Percentiles rank a stretch among this genome's conserved stretches.
Evolutionary conservation across 2,329 filamentous ascomycete species (phyloP).

Genomic region (Neofusicoccum parvum): DNA sequence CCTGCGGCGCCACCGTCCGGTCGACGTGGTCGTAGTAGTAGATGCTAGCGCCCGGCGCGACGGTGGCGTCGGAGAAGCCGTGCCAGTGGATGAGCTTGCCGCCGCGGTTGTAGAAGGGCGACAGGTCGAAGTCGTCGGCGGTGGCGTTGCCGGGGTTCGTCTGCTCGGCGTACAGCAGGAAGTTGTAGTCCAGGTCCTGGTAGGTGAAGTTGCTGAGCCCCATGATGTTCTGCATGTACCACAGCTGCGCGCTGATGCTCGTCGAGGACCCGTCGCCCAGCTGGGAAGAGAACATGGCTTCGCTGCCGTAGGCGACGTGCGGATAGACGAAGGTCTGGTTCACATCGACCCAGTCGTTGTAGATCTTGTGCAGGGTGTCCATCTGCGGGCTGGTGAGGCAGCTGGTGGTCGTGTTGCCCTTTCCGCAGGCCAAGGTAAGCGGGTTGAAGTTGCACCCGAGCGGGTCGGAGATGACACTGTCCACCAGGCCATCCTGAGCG

Average conservation of each 20-base stretch:
- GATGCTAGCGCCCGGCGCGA: slow-evolving; percentile 54
- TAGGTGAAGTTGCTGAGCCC: slow-evolving; percentile 34
- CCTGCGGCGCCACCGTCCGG: slow-evolving; percentile 36
- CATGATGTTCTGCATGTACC: slow-evolving; percentile 48
- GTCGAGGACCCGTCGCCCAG: slow-evolving; percentile 27
- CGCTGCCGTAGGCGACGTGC: slow-evolving; percentile 40
- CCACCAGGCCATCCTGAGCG: not conserved
- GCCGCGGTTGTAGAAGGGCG: slow-evolving; percentile 45
- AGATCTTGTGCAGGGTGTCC: not conserved
- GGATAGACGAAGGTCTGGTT: slow-evolving; percentile 48
- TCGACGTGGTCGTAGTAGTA: slow-evolving; percentile 55
- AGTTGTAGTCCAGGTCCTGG: slow-evolving; percentile 40
- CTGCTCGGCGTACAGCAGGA: slow-evolving; percentile 42
- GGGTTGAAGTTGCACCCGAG: slow-evolving; percentile 4
- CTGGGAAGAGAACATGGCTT: slow-evolving; percentile 35
- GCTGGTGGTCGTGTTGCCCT: not conserved
- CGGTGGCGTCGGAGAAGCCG: slow-evolving; percentile 48
- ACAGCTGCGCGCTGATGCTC: slow-evolving; percentile 41
- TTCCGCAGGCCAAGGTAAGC: not conserved
- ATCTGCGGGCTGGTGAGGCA: not conserved
- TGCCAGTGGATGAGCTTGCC: slow-evolving; percentile 48
- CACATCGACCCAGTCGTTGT: slow-evolving; percentile 42
- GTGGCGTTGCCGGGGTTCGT: slow-evolving; percentile 53
- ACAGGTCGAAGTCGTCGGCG: slow-evolving; percentile 52
- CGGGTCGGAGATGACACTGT: not conserved